phyloP scores from a whole-genome alignment of 805 yeast genomes.

The Schizosaccharomyces lindneri region DNA sequence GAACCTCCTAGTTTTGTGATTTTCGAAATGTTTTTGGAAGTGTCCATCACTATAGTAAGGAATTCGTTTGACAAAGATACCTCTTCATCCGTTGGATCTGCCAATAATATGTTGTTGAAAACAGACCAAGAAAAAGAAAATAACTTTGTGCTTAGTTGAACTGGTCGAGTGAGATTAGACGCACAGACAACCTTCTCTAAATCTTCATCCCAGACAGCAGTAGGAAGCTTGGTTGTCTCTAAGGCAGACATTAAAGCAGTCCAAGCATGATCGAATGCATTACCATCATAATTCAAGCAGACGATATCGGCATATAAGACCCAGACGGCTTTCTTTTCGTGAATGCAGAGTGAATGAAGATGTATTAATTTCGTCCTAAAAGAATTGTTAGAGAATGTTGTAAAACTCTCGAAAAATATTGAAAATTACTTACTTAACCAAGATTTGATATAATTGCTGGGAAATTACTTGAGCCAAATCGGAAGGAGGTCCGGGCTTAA shows the following conservation, averaged over 20 bases:
- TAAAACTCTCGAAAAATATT: background rate
- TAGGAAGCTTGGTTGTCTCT: background rate
- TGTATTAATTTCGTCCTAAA: background rate
- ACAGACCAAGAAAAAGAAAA: background rate
- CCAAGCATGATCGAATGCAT: background rate
- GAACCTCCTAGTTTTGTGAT: background rate
- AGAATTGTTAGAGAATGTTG: background rate
- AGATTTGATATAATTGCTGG: background rate
- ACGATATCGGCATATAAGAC: background rate
- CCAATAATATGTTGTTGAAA: background rate
- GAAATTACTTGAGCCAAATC: conserved; percentile 1
- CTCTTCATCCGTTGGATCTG: background rate
- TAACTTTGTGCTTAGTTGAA: background rate
- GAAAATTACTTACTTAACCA: background rate
- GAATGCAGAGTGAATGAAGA: background rate
- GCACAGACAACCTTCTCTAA: background rate
- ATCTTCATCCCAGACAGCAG: conserved; percentile 1
- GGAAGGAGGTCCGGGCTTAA: background rate
- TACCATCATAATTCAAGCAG: conserved; percentile 2
- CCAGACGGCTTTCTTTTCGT: conserved; percentile 1
- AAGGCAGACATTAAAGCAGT: background rate
- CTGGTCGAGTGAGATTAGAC: background rate
- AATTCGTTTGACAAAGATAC: background rate
- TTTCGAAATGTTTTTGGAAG: background rate
- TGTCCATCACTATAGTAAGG: background rate